These are phyloP conservation scores for Graphiopsis chlorocephala DNA, from an alignment of 2,329 filamentous ascomycete genomes.

Conservation along the genomic window DNA sequence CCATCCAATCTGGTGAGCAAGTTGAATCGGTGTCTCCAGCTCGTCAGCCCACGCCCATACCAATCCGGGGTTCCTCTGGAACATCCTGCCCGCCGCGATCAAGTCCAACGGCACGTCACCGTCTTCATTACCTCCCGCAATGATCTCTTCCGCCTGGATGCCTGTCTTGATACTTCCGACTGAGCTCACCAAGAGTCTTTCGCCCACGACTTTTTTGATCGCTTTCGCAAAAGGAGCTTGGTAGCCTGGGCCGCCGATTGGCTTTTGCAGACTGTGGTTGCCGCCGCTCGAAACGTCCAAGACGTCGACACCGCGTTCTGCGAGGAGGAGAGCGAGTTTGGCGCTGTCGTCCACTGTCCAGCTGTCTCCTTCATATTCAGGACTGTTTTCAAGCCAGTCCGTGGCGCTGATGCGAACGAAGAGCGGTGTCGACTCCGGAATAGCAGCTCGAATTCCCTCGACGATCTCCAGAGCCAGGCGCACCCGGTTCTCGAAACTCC, in stretches of 20 bases:
- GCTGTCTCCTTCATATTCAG: background rate
- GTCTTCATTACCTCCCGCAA: conserved; percentile 26
- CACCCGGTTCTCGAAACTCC: conserved; percentile 41
- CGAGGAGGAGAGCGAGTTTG: conserved; percentile 56
- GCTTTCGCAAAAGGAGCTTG: conserved; percentile 70
- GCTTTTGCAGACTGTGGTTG: conserved; percentile 56
- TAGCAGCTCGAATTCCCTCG: conserved; percentile 34
- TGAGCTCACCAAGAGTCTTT: conserved; percentile 65
- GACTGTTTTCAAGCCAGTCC: background rate
- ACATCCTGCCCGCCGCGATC: conserved; percentile 70
- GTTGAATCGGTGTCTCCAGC: conserved; percentile 66
- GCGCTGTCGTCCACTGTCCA: conserved; percentile 59
- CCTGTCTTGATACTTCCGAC: conserved; percentile 73
- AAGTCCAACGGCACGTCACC: conserved; percentile 57
- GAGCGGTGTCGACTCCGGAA: conserved; percentile 31
- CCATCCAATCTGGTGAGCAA: conserved; percentile 58
- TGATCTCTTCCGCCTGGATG: conserved; percentile 63
- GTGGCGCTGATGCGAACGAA: conserved; percentile 4
- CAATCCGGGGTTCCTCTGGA: conserved; percentile 77
- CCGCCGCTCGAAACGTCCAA: conserved; percentile 79
- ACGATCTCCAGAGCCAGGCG: conserved; percentile 42
- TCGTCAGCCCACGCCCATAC: conserved; percentile 66
- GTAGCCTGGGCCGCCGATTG: conserved; percentile 62
- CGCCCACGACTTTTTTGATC: conserved; percentile 71
- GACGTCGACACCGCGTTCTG: conserved; percentile 65